Evolutionary conservation across 2,329 filamentous ascomycete genomes (phyloP).

Genomic region (Fusarium virguliforme): DNA sequence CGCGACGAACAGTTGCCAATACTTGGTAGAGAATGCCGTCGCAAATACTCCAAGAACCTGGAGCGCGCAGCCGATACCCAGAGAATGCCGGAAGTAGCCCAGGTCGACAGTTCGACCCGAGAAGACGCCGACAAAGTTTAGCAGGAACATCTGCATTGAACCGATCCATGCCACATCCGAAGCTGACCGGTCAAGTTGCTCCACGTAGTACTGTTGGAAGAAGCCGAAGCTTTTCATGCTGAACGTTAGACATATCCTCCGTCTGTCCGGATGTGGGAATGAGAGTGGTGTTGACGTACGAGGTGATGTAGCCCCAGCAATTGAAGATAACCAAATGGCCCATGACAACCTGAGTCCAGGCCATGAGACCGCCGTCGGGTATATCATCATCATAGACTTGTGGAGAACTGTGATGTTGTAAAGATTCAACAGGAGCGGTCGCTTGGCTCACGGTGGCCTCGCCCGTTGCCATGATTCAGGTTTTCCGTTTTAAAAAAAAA

Average conservation of each 20-base stretch:
- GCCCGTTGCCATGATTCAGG: no score
- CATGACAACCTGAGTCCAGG: constrained; percentile 6
- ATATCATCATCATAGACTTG: no score
- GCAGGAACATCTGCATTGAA: constrained; percentile 53
- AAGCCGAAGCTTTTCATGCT: not conserved
- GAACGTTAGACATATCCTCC: no score
- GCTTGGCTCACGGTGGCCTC: no score
- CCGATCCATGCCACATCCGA: constrained; percentile 59
- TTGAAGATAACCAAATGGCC: constrained; percentile 14
- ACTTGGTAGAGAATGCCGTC: no score
- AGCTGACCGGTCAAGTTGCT: constrained; percentile 48
- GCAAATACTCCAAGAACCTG: no score
- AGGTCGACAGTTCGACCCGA: constrained; percentile 30
- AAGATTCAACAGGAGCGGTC: no score
- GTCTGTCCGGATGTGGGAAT: not conserved
- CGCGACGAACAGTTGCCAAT: no score
- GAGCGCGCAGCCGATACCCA: constrained; percentile 14
- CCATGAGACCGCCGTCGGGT: constrained; percentile 7
- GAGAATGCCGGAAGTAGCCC: not conserved
- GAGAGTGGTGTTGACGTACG: not conserved
- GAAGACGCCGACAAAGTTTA: constrained; percentile 58
- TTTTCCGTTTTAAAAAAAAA: no score
- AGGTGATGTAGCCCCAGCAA: constrained; percentile 5
- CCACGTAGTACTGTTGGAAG: constrained; percentile 48
- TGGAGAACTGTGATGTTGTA: no score